Percentiles rank a stretch among this genome's conserved stretches.
Evolutionary conservation across 495 filamentous ascomycete genomes (phyloP).

Genomic region (Parathielavia appendiculata): DNA sequence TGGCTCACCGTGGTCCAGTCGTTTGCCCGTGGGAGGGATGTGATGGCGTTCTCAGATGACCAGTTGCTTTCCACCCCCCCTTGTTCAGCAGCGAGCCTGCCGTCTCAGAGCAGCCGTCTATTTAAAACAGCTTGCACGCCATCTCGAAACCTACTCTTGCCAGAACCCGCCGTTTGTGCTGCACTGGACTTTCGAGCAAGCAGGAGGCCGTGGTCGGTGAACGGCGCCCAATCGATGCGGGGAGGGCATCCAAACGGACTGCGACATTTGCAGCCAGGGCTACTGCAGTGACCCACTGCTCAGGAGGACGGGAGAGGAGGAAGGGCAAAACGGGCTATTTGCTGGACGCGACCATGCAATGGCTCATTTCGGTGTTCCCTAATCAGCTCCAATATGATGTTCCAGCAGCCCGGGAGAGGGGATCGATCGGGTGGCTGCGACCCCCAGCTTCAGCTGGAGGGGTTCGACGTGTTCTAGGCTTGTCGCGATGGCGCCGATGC

Average conservation of each 20-base stretch:
- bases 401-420: background rate
- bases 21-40: background rate
- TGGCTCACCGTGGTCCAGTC: background rate
- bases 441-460: too few species aligned
- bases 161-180: background rate
- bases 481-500: too few species aligned
- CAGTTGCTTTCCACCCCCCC: background rate
- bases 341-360: background rate
- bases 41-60: background rate
- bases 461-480: too few species aligned
- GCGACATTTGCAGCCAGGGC: background rate
- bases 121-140: background rate
- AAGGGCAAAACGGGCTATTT: background rate
- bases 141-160: background rate
- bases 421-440: background rate
- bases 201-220: conserved; percentile 3
- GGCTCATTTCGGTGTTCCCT: background rate
- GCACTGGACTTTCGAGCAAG: background rate
- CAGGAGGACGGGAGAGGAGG: conserved; percentile 16
- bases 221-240: conserved; percentile 15
- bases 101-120: background rate
- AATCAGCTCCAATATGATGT: background rate
- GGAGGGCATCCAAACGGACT: background rate
- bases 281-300: conserved; percentile 10
- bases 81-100: background rate